Evolutionary conservation across 2,329 filamentous ascomycete genomes (phyloP), one percentile per base, ranked within the genome.

Genomic region (Neopestalotiopsis clavispora): DNA sequence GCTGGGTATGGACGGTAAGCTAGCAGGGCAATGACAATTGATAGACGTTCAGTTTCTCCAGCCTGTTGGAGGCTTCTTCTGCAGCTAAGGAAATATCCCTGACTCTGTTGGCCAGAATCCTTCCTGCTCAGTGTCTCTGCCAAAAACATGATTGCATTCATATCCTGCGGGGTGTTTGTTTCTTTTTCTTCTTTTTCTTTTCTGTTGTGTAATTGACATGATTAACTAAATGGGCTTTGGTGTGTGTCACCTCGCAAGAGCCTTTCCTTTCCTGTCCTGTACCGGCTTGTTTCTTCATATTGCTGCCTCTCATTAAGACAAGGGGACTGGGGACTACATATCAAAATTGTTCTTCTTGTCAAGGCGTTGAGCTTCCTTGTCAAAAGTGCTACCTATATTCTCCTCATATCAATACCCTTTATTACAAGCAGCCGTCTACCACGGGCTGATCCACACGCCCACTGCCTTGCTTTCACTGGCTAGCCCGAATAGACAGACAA

Each of bases 81-180:
- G 59, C 59, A 40, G 59, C 59, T 62, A 40, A 62, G 28, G 13
- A 28, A 13, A 10, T 40, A 40, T 62, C 59, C 59, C 34, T 62
- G 23, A 59, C n/a, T 17, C 17, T 20, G 14, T 28, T n/a, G 13
- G 34, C 28, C 34, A 14, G 32, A 62, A 62, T 62, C 59, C 59
- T 40, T 40, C 32, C 30, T 59, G 17, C 30, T 59, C 20, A 59
- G 30, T 59, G 57, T 28, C 23, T 59, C 23, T 28, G 13, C 13
- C 28, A 49, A 52, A 52, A 23, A n/a, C 6, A 52, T 12, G 23
- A 52, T 34, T 38, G 59, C 34, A 62, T 34, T 62, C 32, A 62
- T 13, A 40, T 62, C 32, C 59, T 62, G 59, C 59, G 59, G 59
- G 34, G 32, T 61, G n/a, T 59, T 30, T 52, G 45, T 52, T 52